Evolutionary conservation across 2,329 filamentous ascomycete species (phyloP).

Genomic region (Fusarium sublunatum): DNA sequence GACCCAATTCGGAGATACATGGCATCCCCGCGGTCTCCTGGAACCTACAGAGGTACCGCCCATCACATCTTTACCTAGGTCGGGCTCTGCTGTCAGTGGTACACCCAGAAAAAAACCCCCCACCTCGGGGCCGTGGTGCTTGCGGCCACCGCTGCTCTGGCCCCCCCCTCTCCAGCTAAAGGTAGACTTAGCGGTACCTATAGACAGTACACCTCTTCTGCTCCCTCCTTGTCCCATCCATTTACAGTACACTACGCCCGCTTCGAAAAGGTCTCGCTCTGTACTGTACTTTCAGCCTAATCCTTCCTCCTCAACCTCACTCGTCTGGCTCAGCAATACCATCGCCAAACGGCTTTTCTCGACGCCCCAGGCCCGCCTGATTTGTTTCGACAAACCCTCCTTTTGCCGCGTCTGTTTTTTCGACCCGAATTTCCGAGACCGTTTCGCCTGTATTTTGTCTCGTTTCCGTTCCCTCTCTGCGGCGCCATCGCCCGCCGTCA

Average conservation of each 20-base stretch:
- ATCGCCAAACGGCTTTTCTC: conserved; percentile 29
- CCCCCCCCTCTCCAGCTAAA: conserved; percentile 24
- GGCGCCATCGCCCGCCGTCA: conserved; percentile 31
- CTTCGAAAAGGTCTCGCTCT: conserved; percentile 32
- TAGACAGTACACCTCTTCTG: conserved; percentile 8
- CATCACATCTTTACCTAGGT: not conserved
- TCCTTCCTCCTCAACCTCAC: conserved; percentile 21
- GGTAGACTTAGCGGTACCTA: conserved; percentile 3
- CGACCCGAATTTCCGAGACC: conserved; percentile 5
- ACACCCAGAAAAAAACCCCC: conserved; percentile 5
- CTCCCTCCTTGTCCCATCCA: not conserved
- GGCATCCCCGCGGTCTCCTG: conserved; percentile 13
- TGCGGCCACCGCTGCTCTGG: conserved; percentile 29
- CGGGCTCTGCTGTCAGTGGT: conserved; percentile 24
- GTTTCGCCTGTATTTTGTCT: conserved; percentile 12
- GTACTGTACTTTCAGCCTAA: conserved; percentile 33
- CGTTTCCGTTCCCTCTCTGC: conserved; percentile 9
- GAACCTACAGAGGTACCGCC: conserved; percentile 11
- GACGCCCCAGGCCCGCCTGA: conserved; percentile 27
- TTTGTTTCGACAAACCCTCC: conserved; percentile 11
- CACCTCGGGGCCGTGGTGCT: conserved; percentile 28
- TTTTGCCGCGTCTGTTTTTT: conserved; percentile 9
- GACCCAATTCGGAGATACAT: conserved; percentile 34
- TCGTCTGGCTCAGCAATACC: conserved; percentile 9
- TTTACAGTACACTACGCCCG: conserved; percentile 34